Evolutionary conservation across 2,329 filamentous ascomycete genomes (phyloP).

Genomic region (Peltaster fructicola): DNA sequence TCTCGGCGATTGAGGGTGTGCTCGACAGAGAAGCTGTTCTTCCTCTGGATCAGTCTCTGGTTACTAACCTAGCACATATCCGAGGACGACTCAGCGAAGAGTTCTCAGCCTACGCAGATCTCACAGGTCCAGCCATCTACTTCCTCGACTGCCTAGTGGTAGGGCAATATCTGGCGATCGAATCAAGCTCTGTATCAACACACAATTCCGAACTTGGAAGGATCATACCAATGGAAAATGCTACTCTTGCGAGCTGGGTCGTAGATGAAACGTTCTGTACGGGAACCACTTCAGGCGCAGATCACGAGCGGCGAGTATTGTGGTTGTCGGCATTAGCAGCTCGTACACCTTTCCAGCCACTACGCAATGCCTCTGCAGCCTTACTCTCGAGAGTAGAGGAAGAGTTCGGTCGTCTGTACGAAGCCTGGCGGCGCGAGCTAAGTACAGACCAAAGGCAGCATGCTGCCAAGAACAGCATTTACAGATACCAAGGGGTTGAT

Average conservation of each 20-base stretch:
- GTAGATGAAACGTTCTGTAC: conserved; percentile 10
- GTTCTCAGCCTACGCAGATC: conserved; percentile 70
- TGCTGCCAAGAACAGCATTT: conserved; percentile 57
- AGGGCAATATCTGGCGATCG: conserved; percentile 6
- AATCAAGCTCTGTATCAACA: conserved; percentile 1
- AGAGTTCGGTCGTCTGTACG: conserved; percentile 55
- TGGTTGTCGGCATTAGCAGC: conserved; percentile 10
- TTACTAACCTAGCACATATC: conserved; percentile 35
- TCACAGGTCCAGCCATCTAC: conserved; percentile 59
- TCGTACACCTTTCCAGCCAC: conserved; percentile 5
- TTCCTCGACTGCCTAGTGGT: conserved; percentile 55
- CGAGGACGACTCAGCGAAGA: conserved; percentile 49
- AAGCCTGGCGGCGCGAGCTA: conserved; percentile 63
- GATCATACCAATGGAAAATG: conserved; percentile 11
- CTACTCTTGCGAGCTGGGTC: conserved; percentile 7
- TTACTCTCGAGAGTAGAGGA: conserved; percentile 38
- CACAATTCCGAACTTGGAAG: conserved; percentile 1
- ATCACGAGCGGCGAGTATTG: conserved; percentile 9
- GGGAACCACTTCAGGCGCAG: conserved; percentile 4
- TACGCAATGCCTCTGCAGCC: conserved; percentile 4
- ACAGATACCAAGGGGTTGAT: conserved; percentile 61
- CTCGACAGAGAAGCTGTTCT: neutral
- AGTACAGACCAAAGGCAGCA: conserved; percentile 59
- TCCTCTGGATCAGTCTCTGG: conserved; percentile 2
- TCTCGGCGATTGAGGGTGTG: conserved; percentile 4